These are phyloP conservation scores for Ogataea dorogensis DNA, from an alignment of 805 yeast species.

Conservation along the genomic window DNA sequence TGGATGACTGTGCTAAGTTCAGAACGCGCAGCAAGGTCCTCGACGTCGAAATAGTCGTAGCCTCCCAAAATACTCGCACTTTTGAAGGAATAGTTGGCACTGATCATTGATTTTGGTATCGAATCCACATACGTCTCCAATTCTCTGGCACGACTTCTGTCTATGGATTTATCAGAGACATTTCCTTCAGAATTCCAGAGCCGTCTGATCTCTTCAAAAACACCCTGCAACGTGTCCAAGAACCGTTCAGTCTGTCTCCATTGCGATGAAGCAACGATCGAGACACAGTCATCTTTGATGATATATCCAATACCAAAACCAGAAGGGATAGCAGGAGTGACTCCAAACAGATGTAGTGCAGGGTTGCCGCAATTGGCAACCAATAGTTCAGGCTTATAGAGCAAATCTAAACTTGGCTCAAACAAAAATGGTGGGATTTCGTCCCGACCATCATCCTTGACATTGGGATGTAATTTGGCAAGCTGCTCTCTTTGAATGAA, in stretches of 20 bases:
- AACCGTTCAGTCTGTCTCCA: conserved; percentile 60
- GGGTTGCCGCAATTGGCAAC: conserved; percentile 62
- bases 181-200: conserved; percentile 31
- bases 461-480: conserved; percentile 44
- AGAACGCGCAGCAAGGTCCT: conserved; percentile 50
- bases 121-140: conserved; percentile 30
- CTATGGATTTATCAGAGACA: conserved; percentile 7
- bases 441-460: conserved; percentile 33
- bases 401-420: conserved; percentile 36
- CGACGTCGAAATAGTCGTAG: conserved; percentile 60
- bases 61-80: conserved; percentile 49
- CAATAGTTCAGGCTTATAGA: conserved; percentile 38
- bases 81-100: conserved; percentile 27
- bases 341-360: conserved; percentile 55
- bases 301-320: conserved; percentile 61
- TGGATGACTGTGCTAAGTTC: conserved; percentile 29
- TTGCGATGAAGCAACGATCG: conserved; percentile 53
- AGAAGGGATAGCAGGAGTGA: conserved; percentile 56
- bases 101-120: conserved; percentile 34
- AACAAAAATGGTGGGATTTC: conserved; percentile 44
- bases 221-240: conserved; percentile 50
- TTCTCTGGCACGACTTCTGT: conserved; percentile 24
- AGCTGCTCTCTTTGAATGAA: conserved; percentile 49
- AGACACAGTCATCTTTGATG: conserved; percentile 50
- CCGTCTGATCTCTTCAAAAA: conserved; percentile 44